These are phyloP conservation scores for Adansonia gregorii DNA, from an alignment of 441 rosid genomes.

Conservation along the genomic window DNA sequence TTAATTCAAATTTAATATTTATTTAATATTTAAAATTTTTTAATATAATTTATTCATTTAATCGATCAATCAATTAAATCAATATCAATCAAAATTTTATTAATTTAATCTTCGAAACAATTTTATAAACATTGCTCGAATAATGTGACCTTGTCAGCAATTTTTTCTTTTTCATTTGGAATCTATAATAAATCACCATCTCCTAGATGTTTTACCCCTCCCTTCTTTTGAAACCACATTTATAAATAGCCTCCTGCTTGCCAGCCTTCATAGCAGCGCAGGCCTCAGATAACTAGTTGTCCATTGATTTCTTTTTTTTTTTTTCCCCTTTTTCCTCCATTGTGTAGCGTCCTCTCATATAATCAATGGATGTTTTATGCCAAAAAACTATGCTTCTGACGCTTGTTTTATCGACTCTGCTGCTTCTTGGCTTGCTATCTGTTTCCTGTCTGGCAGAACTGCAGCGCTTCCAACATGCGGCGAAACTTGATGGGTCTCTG, in stretches of 20 bases:
- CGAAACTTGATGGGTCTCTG: constrained; percentile 43
- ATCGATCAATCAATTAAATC: too few species aligned
- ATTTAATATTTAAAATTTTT: too few species aligned
- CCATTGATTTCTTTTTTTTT: too few species aligned
- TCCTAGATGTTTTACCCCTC: background rate
- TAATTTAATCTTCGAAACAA: too few species aligned
- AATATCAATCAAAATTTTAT: too few species aligned
- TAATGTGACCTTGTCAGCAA: too few species aligned
- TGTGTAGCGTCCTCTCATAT: background rate
- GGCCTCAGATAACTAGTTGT: background rate
- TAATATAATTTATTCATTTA: too few species aligned
- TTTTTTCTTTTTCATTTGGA: background rate
- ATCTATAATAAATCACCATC: background rate
- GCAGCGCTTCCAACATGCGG: constrained; percentile 36
- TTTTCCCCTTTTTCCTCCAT: too few species aligned
- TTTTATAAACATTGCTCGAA: too few species aligned
- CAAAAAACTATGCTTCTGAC: background rate
- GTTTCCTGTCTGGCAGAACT: constrained; percentile 35
- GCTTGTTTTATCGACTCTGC: background rate
- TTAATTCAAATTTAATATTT: too few species aligned
- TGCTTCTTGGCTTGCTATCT: background rate
- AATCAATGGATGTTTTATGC: background rate
- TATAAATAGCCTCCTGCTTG: background rate
- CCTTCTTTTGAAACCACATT: background rate
- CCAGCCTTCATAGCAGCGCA: background rate